Conservation (phyloP, 2,329 filamentous ascomycete genomes). For the Thielaviopsis euricoi region DNA sequence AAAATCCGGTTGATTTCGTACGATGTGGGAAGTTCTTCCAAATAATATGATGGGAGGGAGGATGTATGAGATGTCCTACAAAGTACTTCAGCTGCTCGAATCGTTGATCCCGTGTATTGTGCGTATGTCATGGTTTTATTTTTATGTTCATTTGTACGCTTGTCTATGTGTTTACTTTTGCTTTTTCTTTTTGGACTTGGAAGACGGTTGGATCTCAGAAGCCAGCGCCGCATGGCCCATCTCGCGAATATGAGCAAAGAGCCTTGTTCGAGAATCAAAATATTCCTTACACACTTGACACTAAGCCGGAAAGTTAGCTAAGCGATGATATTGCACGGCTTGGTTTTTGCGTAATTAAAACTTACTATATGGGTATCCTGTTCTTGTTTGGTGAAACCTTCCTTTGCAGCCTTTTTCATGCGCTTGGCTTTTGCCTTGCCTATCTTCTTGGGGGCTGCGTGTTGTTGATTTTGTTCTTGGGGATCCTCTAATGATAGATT, state of each 20-base stretch:
- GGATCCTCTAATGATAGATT: conserved; percentile 28
- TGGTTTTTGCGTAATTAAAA: conserved; percentile 10
- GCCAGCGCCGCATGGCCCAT: conserved; percentile 43
- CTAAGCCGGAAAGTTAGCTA: not conserved
- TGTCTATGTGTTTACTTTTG: not conserved
- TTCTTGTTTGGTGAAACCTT: conserved; percentile 19
- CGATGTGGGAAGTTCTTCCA: not conserved
- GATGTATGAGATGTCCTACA: not conserved
- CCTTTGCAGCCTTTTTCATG: conserved; percentile 15
- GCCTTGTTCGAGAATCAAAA: conserved; percentile 47
- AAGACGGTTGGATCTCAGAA: conserved; percentile 14
- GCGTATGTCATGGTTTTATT: not conserved
- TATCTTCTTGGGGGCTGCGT: conserved; percentile 21
- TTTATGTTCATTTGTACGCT: not conserved
- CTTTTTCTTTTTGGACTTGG: conserved; percentile 4
- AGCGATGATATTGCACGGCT: no score
- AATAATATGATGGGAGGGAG: not conserved
- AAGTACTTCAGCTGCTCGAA: not conserved
- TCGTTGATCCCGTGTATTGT: not conserved
- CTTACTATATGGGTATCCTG: conserved; percentile 21
- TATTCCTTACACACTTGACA: conserved; percentile 23
- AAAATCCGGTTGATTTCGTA: not conserved
- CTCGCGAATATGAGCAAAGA: conserved; percentile 59
- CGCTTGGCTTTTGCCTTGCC: conserved; percentile 10
- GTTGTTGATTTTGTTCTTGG: conserved; percentile 27